Evolutionary conservation across 1,139 yeast species (phyloP), one percentile per base, ranked within the genome.

Genomic region (Wickerhamomyces sp.): DNA sequence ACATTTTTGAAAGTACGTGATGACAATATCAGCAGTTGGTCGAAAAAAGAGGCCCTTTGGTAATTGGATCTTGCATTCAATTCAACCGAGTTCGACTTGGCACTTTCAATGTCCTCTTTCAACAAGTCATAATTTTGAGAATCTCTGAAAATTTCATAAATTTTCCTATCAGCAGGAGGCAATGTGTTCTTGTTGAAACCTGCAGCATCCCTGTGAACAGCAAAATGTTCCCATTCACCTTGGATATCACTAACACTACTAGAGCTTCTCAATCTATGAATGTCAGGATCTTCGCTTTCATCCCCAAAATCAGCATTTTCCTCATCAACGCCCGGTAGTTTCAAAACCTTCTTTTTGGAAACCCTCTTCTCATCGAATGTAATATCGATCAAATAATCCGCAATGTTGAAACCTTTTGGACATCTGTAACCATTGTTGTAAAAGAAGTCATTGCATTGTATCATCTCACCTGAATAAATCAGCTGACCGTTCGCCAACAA

Each of bases 1-100:
- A 87, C 70, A 58, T 91, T 91, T 55, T 87, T 88, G 66, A 91
- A 91, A 0, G 96, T 84, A 52, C 98, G 73, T 13, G 89, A 81
- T 3, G 89, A 76, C 38, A 91, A 63, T 37, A 91, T 78, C 12
- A 66, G 41, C 32, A 87, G 63, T 55, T 91, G 97, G 14, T 72
- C 67, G 4, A 64, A 40, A 45, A 84, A 67, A 0, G 73, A 64
- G 1, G 95, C 91, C 41, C 72, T 64, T 33, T 62, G 54, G 40
- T 61, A 61, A 20, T 55, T 47, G 6, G 43, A 49, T 43, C 61
- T 61, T 45, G 71, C 52, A 46, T 69, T 58, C 46, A 69, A 52
- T 27, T 44, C 45, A 4, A 44, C 38, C 13, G 47, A 39, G 21
- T 44, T 49, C 3, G 59, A 54, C 15, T 60, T 62, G 1, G 64